These are phyloP conservation scores for Alternaria hordeiaustralica DNA, from an alignment of 2,329 filamentous ascomycete species.

Conservation along the genomic window DNA sequence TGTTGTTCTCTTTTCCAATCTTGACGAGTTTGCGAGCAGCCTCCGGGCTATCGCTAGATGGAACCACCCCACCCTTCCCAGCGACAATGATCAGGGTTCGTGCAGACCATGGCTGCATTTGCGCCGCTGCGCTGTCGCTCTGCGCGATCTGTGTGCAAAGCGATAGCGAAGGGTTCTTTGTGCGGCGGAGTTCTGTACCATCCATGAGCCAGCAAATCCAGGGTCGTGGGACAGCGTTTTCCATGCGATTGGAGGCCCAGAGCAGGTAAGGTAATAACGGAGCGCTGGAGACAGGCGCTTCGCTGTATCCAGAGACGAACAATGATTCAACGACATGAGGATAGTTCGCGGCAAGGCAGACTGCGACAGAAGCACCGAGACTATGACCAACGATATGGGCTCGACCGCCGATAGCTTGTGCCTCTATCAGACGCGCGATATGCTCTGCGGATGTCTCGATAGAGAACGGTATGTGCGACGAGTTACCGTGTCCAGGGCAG, in stretches of 20 bases:
- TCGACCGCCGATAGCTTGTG: not conserved
- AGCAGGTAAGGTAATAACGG: not conserved
- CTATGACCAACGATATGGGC: not conserved
- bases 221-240: not conserved
- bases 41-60: not conserved
- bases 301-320: not conserved
- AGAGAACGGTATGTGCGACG: not conserved
- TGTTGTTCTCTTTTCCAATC: not conserved
- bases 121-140: not conserved
- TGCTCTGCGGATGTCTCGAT: not conserved
- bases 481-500: not conserved
- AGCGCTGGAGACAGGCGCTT: not conserved
- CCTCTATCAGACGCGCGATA: not conserved
- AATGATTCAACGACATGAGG: not conserved
- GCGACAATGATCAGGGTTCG: not conserved
- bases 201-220: not conserved
- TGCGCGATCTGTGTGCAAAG: not conserved
- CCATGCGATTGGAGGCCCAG: not conserved
- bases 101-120: not conserved
- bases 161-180: not conserved
- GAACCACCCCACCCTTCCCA: not conserved
- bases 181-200: not conserved
- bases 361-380: not conserved
- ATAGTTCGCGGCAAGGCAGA: not conserved
- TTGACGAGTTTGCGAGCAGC: not conserved